Evolutionary conservation across 2,329 filamentous ascomycete genomes (phyloP).

Genomic region (Phyllosticta ampelicida): DNA sequence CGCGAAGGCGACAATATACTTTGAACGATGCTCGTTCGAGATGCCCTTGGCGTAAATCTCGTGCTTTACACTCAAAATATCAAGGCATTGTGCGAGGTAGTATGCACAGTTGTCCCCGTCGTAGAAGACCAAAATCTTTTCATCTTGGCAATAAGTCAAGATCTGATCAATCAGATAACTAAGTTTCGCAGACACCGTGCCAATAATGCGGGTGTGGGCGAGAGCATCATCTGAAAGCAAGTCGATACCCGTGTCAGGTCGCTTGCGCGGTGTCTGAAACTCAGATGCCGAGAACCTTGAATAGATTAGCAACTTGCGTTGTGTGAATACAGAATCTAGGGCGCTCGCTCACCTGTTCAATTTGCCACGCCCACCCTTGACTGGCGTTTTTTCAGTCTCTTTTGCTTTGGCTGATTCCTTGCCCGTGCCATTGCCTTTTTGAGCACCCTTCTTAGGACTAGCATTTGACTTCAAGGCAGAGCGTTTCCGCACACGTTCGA

Average conservation of each 20-base stretch:
- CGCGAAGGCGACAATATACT: slow-evolving; percentile 74
- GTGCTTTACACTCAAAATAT: slow-evolving; percentile 54
- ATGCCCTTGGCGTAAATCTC: slow-evolving; percentile 58
- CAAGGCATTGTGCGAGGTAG: slow-evolving; percentile 73
- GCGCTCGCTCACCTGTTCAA: not conserved
- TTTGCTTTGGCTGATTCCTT: not conserved
- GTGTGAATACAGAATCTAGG: no score
- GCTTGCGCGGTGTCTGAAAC: not conserved
- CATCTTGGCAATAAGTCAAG: slow-evolving; percentile 52
- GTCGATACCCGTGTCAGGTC: slow-evolving; percentile 19
- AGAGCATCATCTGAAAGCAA: slow-evolving; percentile 42
- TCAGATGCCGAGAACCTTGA: not conserved
- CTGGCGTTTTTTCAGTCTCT: not conserved
- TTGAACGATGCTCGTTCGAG: slow-evolving; percentile 50
- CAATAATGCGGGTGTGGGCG: slow-evolving; percentile 52
- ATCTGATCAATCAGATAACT: slow-evolving; percentile 74
- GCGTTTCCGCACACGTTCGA: not conserved
- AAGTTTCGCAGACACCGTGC: slow-evolving; percentile 76
- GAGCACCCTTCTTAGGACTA: not conserved
- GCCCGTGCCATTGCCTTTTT: not conserved
- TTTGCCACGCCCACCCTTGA: not conserved
- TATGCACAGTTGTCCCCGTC: slow-evolving; percentile 78
- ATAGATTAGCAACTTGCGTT: not conserved
- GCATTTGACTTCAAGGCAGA: not conserved
- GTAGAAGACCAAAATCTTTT: slow-evolving; percentile 91